Conservation (phyloP, 371 early-diverging fungal genomes). For the Haplosporangium sp. region DNA sequence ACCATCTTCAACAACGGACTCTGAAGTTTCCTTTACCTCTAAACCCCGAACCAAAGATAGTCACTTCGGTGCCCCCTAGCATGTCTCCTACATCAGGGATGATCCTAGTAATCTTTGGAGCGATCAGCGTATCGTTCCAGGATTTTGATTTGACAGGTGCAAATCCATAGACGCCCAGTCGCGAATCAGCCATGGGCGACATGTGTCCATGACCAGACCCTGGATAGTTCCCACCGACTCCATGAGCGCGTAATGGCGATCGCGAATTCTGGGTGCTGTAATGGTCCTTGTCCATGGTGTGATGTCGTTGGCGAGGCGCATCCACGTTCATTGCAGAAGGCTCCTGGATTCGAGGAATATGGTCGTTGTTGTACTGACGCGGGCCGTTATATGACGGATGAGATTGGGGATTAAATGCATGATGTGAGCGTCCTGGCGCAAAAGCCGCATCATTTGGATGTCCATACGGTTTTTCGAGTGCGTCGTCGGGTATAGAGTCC, state of each 20-base stretch:
- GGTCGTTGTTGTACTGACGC: conserved; percentile 16
- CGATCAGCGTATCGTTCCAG: conserved; percentile 29
- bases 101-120: conserved; percentile 40
- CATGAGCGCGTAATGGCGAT: conserved; percentile 14
- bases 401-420: conserved; percentile 16
- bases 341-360: conserved; percentile 44
- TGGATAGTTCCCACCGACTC: conserved; percentile 1
- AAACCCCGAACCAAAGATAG: conserved; percentile 51
- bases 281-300: conserved; percentile 23
- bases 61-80: conserved; percentile 52
- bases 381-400: conserved; percentile 17
- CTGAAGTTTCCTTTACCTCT: conserved; percentile 21
- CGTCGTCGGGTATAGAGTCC: conserved; percentile 47
- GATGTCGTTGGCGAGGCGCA: conserved; percentile 12
- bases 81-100: conserved; percentile 51
- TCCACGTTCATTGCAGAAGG: conserved; percentile 15
- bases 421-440: conserved; percentile 15
- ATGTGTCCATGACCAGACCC: conserved; percentile 5
- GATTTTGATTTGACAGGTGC: conserved; percentile 38
- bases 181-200: conserved; percentile 19
- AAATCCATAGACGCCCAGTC: conserved; percentile 14
- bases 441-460: conserved; percentile 12
- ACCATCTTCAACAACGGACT: neutral
- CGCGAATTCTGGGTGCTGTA: conserved; percentile 17
- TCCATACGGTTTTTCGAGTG: conserved; percentile 17